These are phyloP conservation scores for Globisporangium rhizosaccharum DNA, from an alignment of 352 stramenopile genomes.

Conservation along the genomic window DNA sequence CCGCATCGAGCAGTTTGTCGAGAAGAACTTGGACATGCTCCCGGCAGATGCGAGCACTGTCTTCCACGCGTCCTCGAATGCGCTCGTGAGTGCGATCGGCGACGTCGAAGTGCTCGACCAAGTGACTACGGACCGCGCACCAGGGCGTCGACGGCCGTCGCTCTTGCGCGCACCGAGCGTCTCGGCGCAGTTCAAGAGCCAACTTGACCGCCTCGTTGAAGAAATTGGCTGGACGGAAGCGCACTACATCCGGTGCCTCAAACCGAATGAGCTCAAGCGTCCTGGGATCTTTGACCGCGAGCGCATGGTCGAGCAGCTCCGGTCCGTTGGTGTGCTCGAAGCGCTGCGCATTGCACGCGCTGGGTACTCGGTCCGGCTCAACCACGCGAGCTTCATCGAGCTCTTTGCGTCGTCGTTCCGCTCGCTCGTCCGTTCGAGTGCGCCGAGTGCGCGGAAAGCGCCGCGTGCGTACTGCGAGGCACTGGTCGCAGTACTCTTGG, in stretches of 20 bases:
- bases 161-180: slow-evolving; percentile 68
- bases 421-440: slow-evolving; percentile 19
- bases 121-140: slow-evolving; percentile 10
- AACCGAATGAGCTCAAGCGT: slow-evolving; percentile 94
- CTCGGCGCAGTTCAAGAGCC: slow-evolving; percentile 90
- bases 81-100: slow-evolving; percentile 55
- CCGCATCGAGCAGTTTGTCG: slow-evolving; percentile 72
- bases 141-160: slow-evolving; percentile 34
- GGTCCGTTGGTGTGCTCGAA: slow-evolving; percentile 95
- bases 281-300: slow-evolving; percentile 56
- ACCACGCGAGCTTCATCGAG: slow-evolving; percentile 89
- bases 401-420: slow-evolving; percentile 64
- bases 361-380: slow-evolving; percentile 94
- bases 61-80: slow-evolving; percentile 51
- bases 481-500: slow-evolving; percentile 5
- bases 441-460: slow-evolving; percentile 17
- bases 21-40: slow-evolving; percentile 84
- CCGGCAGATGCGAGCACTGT: slow-evolving; percentile 56
- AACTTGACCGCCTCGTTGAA: slow-evolving; percentile 91
- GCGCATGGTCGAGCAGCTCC: slow-evolving; percentile 96
- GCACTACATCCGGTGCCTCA: slow-evolving; percentile 98
- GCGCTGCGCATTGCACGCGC: slow-evolving; percentile 92
- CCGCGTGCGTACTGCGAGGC: slow-evolving; percentile 18
- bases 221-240: slow-evolving; percentile 94
- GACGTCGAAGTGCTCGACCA: slow-evolving; percentile 44